Evolutionary conservation across 768 basidiomycete genomes (phyloP).

Genomic region (Ramaria sp.): DNA sequence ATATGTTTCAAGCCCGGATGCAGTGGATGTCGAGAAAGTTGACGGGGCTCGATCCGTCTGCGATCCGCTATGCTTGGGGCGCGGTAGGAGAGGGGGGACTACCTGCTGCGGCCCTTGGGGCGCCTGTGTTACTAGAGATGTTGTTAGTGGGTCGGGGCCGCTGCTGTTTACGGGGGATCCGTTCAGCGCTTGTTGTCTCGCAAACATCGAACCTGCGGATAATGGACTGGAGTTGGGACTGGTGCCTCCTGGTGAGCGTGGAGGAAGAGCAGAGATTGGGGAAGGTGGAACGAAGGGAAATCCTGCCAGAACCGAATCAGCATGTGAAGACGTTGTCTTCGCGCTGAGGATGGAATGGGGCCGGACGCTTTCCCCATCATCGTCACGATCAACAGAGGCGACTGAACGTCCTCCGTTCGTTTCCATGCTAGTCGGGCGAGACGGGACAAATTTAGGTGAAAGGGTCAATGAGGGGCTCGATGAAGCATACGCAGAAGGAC

Average conservation of each 20-base stretch:
- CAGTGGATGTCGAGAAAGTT: conserved; percentile 57
- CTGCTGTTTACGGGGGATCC: background rate
- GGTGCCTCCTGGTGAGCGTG: conserved; percentile 36
- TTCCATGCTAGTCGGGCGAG: conserved; percentile 24
- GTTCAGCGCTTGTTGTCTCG: conserved; percentile 9
- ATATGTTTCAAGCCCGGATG: conserved; percentile 75
- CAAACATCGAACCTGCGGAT: background rate
- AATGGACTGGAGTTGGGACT: background rate
- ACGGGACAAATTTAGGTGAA: background rate
- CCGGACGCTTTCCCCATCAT: conserved; percentile 9
- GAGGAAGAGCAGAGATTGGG: conserved; percentile 73
- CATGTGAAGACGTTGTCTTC: conserved; percentile 43
- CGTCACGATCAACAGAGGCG: conserved; percentile 25
- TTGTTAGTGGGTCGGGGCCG: conserved; percentile 11
- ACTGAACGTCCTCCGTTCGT: conserved; percentile 56
- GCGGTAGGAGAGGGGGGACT: background rate
- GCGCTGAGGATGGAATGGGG: conserved; percentile 17
- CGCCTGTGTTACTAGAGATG: conserved; percentile 6
- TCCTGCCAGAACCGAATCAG: conserved; percentile 76
- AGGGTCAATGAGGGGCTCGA: background rate
- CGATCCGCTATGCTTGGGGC: background rate
- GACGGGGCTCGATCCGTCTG: conserved; percentile 36
- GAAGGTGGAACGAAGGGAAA: conserved; percentile 88
- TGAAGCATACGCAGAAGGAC: background rate
- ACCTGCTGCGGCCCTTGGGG: background rate